Percentiles rank a stretch among this genome's conserved stretches.
These are phyloP conservation scores for Termitomyces sp. DNA, from an alignment of 768 basidiomycete genomes.

Conservation along the genomic window DNA sequence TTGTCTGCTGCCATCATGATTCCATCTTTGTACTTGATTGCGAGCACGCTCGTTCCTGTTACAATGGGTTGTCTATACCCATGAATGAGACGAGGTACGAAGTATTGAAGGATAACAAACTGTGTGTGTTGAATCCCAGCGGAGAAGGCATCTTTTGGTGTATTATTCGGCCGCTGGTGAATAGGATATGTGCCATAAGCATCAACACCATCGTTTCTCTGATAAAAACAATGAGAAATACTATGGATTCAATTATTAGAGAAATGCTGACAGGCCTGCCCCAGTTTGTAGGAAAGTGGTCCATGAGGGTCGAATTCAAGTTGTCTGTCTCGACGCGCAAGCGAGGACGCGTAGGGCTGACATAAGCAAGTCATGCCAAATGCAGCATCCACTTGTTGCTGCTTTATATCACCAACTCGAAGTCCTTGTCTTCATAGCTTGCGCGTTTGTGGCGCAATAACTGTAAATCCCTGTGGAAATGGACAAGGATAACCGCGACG, in stretches of 20 bases:
- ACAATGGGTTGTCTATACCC: constrained; percentile 79
- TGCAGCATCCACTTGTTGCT: not conserved
- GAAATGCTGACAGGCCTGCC: constrained; percentile 57
- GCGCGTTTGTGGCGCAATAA: not conserved
- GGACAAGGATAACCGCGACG: constrained; percentile 66
- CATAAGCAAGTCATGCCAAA: constrained; percentile 4
- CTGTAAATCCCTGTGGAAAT: constrained; percentile 15
- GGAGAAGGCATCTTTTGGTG: constrained; percentile 49
- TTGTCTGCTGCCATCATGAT: constrained; percentile 99
- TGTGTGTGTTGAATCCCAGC: constrained; percentile 77
- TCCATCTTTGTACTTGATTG: constrained; percentile 91
- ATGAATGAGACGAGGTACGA: not conserved
- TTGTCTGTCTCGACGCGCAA: constrained; percentile 12
- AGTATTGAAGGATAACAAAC: constrained; percentile 29
- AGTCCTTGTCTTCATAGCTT: not conserved
- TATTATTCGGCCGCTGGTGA: constrained; percentile 48
- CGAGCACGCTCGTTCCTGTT: constrained; percentile 95
- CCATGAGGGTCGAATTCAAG: constrained; percentile 39
- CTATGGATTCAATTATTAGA: not conserved
- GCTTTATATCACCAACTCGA: not conserved
- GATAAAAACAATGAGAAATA: not conserved
- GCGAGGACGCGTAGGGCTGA: constrained; percentile 15
- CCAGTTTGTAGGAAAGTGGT: constrained; percentile 84
- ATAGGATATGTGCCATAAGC: constrained; percentile 74
- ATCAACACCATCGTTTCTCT: constrained; percentile 77